Evolutionary conservation across 495 filamentous ascomycete genomes (phyloP).

Genomic region (Jackrogersella multiformis): DNA sequence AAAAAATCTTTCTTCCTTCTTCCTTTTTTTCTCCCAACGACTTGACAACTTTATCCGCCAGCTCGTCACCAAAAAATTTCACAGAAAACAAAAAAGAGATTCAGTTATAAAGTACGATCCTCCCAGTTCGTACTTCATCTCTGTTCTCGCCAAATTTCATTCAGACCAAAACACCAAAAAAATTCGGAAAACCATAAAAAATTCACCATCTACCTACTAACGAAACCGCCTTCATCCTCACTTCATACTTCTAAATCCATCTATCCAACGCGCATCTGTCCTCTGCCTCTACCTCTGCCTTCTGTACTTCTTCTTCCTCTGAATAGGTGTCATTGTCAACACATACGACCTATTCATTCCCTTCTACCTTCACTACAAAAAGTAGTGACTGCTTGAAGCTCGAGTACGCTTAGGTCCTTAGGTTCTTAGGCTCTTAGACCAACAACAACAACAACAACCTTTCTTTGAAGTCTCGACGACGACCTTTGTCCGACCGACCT

Average conservation of each 20-base stretch:
- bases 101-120: slow-evolving; percentile 47
- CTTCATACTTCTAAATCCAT: slow-evolving; percentile 22
- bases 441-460: not conserved
- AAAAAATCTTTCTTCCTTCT: slow-evolving; percentile 46
- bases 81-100: slow-evolving; percentile 46
- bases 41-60: slow-evolving; percentile 50
- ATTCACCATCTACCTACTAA: slow-evolving; percentile 38
- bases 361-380: not conserved
- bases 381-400: slow-evolving; percentile 17
- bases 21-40: slow-evolving; percentile 42
- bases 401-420: slow-evolving; percentile 30
- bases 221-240: slow-evolving; percentile 25
- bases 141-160: slow-evolving; percentile 57
- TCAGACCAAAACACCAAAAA: slow-evolving; percentile 63
- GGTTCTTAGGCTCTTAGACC: slow-evolving; percentile 19
- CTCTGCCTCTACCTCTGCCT: too few relatives aligned
- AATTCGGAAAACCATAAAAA: slow-evolving; percentile 58
- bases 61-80: slow-evolving; percentile 40
- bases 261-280: slow-evolving; percentile 20
- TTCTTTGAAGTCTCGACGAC: slow-evolving; percentile 37
- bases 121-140: slow-evolving; percentile 46
- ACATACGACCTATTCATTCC: slow-evolving; percentile 18
- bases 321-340: slow-evolving; percentile 27
- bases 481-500: slow-evolving; percentile 26
- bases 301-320: not conserved